phyloP scores from a whole-genome alignment of 2,329 filamentous ascomycete genomes.

The Trichoderma atrobrunneum region DNA sequence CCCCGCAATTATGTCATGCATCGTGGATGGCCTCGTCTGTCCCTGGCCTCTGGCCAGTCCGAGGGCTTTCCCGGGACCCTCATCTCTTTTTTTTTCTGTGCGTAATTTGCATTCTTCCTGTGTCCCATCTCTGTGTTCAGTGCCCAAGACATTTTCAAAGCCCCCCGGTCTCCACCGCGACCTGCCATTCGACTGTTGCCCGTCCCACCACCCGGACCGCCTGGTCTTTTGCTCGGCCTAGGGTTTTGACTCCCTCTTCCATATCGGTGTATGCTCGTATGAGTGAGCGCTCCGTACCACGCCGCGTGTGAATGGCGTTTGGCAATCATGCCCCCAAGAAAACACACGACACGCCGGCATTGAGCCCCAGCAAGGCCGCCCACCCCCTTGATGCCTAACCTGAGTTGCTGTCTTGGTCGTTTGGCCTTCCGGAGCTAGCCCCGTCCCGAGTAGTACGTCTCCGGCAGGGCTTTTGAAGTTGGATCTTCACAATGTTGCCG shows the following conservation, averaged over 20 bases:
- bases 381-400: slow-evolving; percentile 29
- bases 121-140: slow-evolving; percentile 15
- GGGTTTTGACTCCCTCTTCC: slow-evolving; percentile 14
- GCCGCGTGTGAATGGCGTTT: slow-evolving; percentile 17
- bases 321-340: slow-evolving; percentile 18
- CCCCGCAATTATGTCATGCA: slow-evolving; percentile 49
- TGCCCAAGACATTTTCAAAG: slow-evolving; percentile 17
- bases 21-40: slow-evolving; percentile 25
- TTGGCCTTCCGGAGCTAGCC: slow-evolving; percentile 19
- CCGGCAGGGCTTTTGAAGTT: slow-evolving; percentile 17
- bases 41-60: slow-evolving; percentile 16
- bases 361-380: slow-evolving; percentile 17
- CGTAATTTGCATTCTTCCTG: slow-evolving; percentile 19
- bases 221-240: slow-evolving; percentile 15
- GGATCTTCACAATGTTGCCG: slow-evolving; percentile 19
- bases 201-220: slow-evolving; percentile 17
- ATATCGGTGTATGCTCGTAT: slow-evolving; percentile 18
- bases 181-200: slow-evolving; percentile 9
- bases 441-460: slow-evolving; percentile 15
- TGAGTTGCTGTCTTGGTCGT: slow-evolving; percentile 24
- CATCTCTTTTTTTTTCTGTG: slow-evolving; percentile 17
- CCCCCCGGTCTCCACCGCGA: slow-evolving; percentile 16
- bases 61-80: slow-evolving; percentile 13
- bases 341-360: slow-evolving; percentile 22
- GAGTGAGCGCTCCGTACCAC: slow-evolving; percentile 19